These are phyloP conservation scores for Flaveria ramosissima DNA, from an alignment of 129 eudicot genomes.

Conservation along the genomic window DNA sequence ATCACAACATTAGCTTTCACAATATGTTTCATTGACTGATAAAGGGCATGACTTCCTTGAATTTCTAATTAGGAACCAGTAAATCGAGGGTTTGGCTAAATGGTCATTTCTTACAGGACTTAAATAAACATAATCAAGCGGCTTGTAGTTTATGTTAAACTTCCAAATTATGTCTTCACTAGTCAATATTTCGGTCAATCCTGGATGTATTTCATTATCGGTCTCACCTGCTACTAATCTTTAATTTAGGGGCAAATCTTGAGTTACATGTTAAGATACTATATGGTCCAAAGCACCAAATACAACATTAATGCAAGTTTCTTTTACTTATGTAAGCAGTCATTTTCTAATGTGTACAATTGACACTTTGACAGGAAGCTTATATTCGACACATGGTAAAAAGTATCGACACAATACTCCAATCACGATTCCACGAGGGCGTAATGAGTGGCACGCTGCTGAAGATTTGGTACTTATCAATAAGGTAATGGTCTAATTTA, in stretches of 20 bases:
- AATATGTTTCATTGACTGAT: background rate
- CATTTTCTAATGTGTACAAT: background rate
- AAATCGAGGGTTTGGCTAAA: background rate
- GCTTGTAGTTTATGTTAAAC: conserved; percentile 5
- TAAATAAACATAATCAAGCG: background rate
- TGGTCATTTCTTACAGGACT: background rate
- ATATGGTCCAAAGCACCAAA: background rate
- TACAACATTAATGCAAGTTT: background rate
- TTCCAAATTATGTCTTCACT: background rate
- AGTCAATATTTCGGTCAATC: background rate
- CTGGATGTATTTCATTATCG: background rate
- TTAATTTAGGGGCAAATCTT: too few species aligned
- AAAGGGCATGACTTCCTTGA: background rate
- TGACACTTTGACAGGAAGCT: background rate
- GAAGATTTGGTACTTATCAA: conserved; percentile 1
- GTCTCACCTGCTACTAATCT: background rate
- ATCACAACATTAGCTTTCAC: background rate
- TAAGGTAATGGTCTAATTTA: background rate
- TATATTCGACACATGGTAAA: background rate
- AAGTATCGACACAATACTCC: background rate
- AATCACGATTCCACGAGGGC: background rate
- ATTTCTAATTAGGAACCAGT: background rate
- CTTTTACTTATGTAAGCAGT: background rate
- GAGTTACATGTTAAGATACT: background rate
- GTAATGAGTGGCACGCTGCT: background rate